Conservation (phyloP, 1,284 basidiomycete genomes). For the Sporisorium graminicola region DNA sequence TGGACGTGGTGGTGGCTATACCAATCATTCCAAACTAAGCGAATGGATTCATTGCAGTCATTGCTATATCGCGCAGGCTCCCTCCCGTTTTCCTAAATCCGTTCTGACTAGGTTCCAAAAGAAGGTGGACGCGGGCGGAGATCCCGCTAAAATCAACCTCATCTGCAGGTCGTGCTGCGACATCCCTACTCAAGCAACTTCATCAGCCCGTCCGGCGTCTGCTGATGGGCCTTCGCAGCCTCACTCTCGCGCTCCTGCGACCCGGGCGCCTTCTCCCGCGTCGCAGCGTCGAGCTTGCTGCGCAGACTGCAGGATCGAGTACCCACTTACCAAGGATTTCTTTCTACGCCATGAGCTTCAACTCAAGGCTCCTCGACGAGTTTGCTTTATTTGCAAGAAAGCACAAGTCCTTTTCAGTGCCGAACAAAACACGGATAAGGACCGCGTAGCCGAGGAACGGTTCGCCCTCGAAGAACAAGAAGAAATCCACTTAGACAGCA, state of each 20-base stretch:
- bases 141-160: conserved; percentile 1
- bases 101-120: conserved; percentile 8
- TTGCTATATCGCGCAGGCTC: conserved; percentile 5
- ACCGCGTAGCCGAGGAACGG: no score
- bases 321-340: conserved; percentile 8
- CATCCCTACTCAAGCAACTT: not conserved
- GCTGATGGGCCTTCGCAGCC: not conserved
- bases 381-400: conserved; percentile 12
- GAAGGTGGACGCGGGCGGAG: not conserved
- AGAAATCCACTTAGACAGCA: not conserved
- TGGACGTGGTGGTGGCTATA: not conserved
- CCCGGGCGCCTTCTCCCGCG: not conserved
- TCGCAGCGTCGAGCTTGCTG: conserved; percentile 5
- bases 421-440: not conserved
- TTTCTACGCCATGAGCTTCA: not conserved
- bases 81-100: conserved; percentile 6
- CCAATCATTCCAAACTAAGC: not conserved
- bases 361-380: not conserved
- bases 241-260: not conserved
- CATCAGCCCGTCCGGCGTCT: not conserved
- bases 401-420: not conserved
- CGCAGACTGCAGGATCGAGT: conserved; percentile 11
- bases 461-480: not conserved
- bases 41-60: conserved; percentile 5
- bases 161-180: conserved; percentile 23